Evolutionary conservation across 2,329 filamentous ascomycete genomes (phyloP), one percentile per base, ranked within the genome.

Genomic region (Pseudogymnoascus sp.): DNA sequence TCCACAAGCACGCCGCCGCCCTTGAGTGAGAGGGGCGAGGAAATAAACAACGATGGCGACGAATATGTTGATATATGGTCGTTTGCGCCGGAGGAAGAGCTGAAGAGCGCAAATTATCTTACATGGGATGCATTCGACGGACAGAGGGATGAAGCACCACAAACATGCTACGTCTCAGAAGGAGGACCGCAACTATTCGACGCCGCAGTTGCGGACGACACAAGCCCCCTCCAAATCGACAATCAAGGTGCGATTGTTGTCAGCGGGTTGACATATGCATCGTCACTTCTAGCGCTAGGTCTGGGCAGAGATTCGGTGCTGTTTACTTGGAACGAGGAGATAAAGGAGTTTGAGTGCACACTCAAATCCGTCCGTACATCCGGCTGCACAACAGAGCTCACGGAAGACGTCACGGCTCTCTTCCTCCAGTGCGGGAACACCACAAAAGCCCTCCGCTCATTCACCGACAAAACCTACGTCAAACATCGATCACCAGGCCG

Each of bases 241-340:
- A 79, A 78, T 35, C 69, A 70, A 6, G 69, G 75, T 2, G 71
- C 77, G 5, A 71, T 76, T 11, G 70, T 82, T 10, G 72, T 87
- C 2, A 77, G 83, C 59, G 72, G 77, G 1, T 76, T 73, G 19
- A 70, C 76, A 4, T 87, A 84, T 69, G 74, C 78, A 59, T 73
- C 78, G 16, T 87, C 85, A 10, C 75, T 93, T 0, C 77, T 88
- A 65, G 82, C 85, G 11, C 76, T 93, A 1, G 83, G 85, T 0
- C 80, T 92, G 5, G 90, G 90, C 0, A 81, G 89, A 58, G 86
- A 85, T 39, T 92, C 90, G 0, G 78, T 88, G 1, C 81, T 94
- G 35, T 94, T 91, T 72, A 70, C 74, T 0, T 91, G 84, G 79
- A 77, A 86, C 60, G 71, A 78, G 2, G 76, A 77, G 2, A 78